Percentiles rank a stretch among this genome's conserved stretches.
Conservation (phyloP, 176 grass and related monocot species). For the Hsuehochloa calcarea region DNA sequence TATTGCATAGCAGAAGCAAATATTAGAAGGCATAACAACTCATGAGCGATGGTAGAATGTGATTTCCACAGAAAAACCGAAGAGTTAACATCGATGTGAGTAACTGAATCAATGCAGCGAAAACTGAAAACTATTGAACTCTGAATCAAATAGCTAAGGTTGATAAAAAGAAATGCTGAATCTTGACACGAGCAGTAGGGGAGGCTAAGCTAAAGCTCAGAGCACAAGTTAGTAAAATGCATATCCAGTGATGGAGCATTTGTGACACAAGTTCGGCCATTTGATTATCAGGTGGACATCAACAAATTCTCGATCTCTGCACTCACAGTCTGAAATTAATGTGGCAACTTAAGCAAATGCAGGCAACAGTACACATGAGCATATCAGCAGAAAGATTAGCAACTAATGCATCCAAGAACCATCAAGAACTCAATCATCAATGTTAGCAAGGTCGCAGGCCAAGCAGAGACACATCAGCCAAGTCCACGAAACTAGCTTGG, state of each 20-base stretch:
- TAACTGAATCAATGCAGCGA: not conserved
- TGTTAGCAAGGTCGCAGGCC: not conserved
- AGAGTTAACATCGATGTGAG: not conserved
- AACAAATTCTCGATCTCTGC: conserved; percentile 15
- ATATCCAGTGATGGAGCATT: not conserved
- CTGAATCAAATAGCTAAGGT: not conserved
- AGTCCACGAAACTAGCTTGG: conserved; percentile 10
- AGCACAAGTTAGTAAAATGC: not conserved
- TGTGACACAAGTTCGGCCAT: not conserved
- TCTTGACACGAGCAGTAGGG: not conserved
- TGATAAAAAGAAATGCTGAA: not conserved
- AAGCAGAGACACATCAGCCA: not conserved
- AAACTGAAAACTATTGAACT: not conserved
- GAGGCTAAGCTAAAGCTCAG: not conserved
- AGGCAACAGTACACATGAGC: not conserved
- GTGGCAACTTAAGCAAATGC: not conserved
- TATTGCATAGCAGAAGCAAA: not conserved
- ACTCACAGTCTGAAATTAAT: not conserved
- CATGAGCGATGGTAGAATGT: not conserved
- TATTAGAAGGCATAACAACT: not conserved
- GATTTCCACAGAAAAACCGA: not conserved
- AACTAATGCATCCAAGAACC: conserved; percentile 14
- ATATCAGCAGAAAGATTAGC: conserved; percentile 7
- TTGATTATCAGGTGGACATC: not conserved
- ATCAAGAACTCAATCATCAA: not conserved